Conservation (phyloP, 1,139 yeast species). For the Geotrichum candidum region DNA sequence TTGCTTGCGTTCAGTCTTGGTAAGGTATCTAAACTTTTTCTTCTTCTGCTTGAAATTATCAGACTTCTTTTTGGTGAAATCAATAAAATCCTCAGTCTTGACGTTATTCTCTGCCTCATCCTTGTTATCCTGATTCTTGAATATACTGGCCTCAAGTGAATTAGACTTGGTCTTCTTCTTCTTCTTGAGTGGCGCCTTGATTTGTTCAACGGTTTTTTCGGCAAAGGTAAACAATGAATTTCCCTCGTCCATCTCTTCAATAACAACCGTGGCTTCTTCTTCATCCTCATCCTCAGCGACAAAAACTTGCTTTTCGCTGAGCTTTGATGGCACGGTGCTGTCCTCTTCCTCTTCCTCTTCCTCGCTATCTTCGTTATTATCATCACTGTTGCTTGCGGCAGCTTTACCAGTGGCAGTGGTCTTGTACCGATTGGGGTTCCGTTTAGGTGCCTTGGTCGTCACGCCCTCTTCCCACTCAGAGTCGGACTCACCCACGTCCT, state of each 20-base stretch:
- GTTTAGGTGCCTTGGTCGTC: slow-evolving; percentile 16
- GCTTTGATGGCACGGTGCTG: neutral
- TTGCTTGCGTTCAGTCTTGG: slow-evolving; percentile 68
- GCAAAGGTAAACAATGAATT: slow-evolving; percentile 30
- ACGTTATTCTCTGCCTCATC: neutral
- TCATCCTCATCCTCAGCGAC: slow-evolving; percentile 25
- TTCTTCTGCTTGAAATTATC: slow-evolving; percentile 44
- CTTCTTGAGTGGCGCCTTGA: slow-evolving; percentile 32
- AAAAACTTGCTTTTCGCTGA: neutral
- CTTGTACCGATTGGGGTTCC: slow-evolving; percentile 18
- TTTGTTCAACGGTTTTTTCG: slow-evolving; percentile 31
- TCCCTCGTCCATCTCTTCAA: slow-evolving; percentile 18
- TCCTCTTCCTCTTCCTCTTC: neutral
- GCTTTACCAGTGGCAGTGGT: neutral
- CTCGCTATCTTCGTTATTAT: slow-evolving; percentile 30
- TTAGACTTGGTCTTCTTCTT: slow-evolving; percentile 29
- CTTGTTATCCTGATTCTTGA: neutral
- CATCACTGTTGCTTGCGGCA: slow-evolving; percentile 31
- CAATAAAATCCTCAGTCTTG: neutral
- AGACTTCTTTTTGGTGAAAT: neutral
- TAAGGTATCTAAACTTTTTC: slow-evolving; percentile 81
- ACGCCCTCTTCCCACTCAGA: slow-evolving; percentile 10
- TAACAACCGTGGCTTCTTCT: slow-evolving; percentile 20
- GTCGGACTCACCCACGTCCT: slow-evolving; percentile 11
- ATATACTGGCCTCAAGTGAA: slow-evolving; percentile 28